Conservation (phyloP, 2,329 filamentous ascomycete species). For the Teratosphaeriaceae sp. region DNA sequence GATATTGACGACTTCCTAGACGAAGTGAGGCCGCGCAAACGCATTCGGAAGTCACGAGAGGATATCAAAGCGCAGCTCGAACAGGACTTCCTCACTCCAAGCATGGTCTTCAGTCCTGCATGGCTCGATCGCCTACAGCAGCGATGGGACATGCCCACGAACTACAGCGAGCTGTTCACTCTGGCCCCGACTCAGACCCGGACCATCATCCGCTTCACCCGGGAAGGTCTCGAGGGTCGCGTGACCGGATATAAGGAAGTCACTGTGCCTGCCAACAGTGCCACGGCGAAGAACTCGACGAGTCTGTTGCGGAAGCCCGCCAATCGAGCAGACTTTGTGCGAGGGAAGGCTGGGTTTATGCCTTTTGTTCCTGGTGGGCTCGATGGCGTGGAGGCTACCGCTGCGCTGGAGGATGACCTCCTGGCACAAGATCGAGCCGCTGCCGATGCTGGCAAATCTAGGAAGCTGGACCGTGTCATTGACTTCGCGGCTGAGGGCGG, state of each 20-base stretch:
- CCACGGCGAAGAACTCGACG: constrained; percentile 91
- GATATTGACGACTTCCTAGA: constrained; percentile 55
- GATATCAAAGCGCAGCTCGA: constrained; percentile 66
- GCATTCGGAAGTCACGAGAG: constrained; percentile 49
- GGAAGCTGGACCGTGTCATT: constrained; percentile 74
- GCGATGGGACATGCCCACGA: constrained; percentile 74
- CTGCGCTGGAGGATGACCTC: constrained; percentile 73
- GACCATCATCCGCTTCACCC: constrained; percentile 86
- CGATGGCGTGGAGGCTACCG: constrained; percentile 77
- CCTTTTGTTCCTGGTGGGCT: constrained; percentile 89
- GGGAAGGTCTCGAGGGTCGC: constrained; percentile 84
- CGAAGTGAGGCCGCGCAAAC: constrained; percentile 46
- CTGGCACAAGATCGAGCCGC: constrained; percentile 44
- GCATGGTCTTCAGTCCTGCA: constrained; percentile 67
- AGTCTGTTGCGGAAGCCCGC: constrained; percentile 82
- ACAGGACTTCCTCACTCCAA: constrained; percentile 69
- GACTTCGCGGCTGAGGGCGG: constrained; percentile 71
- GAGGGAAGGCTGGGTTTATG: constrained; percentile 88
- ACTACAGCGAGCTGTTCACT: constrained; percentile 78
- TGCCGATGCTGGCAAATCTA: constrained; percentile 33
- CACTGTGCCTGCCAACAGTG: constrained; percentile 80
- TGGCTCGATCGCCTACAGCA: constrained; percentile 90
- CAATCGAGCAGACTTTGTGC: constrained; percentile 79
- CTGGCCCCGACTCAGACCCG: constrained; percentile 87
- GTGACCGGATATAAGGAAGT: constrained; percentile 94